Evolutionary conservation across 176 grass and related monocot genomes (phyloP), one percentile per base, ranked within the genome.

Genomic region (Avena atlantica): DNA sequence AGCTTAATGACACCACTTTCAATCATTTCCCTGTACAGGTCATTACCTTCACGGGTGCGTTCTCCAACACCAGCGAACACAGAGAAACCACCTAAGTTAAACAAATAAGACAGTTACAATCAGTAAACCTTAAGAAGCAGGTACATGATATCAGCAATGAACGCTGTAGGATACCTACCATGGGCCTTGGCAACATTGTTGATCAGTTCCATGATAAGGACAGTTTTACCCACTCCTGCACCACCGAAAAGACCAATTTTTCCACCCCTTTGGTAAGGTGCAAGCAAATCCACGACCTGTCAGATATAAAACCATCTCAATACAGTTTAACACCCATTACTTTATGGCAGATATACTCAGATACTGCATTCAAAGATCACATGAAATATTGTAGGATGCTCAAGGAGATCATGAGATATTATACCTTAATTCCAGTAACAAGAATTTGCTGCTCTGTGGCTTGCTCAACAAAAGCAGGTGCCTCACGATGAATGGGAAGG

Each of bases 1-100:
- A 98, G 95, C 89, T 98, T 98, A 65, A 98, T 98, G 74, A 98
- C 95, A 93, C 95, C 95, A 92, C 93, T 98, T 84, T 98, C 95
- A 93, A 98, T 95, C 95, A 98, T 98, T 90, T 98, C 95, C 81
- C 93, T 95, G 86, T 95, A 98, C 72, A 98, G 81, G 55, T 98
- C 95, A 92, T 98, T 98, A 76, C 95, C 95, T 83, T 98, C 93
- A 83, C 95, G 93, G 21, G 95, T 98, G 84, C 93, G 91, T 53
- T 98, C 95, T 78, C 95, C 95, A 1, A 98, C 95, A 92, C 95
- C 95, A 87, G 91, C 93, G 65, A 98, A 98, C 70, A 98, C 95
- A 90, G 95, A 98, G 88, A 98, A 98, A 95, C 95, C 95, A 98
- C 95, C 95, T 98, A 25, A 44, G 4, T 83, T n/a, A 79, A 81